Base-by-base conservation (phyloP, 768 basidiomycete species). In the Lactarius pseudohatsudake region DNA sequence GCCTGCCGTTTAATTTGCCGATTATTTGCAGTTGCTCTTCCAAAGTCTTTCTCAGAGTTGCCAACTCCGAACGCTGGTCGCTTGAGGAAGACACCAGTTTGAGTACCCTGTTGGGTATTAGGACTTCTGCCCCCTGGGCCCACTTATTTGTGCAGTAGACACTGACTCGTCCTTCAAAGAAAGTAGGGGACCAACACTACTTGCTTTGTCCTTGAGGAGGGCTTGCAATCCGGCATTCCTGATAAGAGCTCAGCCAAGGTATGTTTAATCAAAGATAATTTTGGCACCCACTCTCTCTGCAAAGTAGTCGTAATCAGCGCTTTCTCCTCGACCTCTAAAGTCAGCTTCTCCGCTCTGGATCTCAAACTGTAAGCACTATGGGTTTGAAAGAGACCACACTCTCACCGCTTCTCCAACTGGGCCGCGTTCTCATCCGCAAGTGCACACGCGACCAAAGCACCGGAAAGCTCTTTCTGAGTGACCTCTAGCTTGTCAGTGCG, bases 161-260 rank as follows among this genome's bases (percentile, higher is more conserved):
- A 66, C 70, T 53, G 34, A 70, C 70, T 70, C 70, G 10, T 69
- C 58, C 59, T 69, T 70, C 30, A 66, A 34, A 8, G 58, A 59
- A 53, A 54, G 57, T 9, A 69, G 43, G 4, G 64, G 47, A 13
- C 56, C 28, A 16, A 57, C n/a, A 16, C 53, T 62, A 32, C 16
- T 63, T 38, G 43, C 58, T 18, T 56, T 65, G 16, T 70, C 64
- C 8, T 63, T 62, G 34, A 70, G 61, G 28, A 70, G 64, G 26
- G 68, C 41, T 40, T 61, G 68, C 3, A 69, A 38, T 47, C 59
- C 64, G n/a, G 45, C 57, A 56, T 70, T 69, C 59, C 70, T 69
- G 28, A n/a, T 50, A 11, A 50, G 55, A 15, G 26, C 28, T 56
- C 36, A 57, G n/a, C 28, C 15, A 61, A 30, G 4, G 20, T 28